Conservation (phyloP, 345 rosid genomes). For the Lumnitzera racemosa region DNA sequence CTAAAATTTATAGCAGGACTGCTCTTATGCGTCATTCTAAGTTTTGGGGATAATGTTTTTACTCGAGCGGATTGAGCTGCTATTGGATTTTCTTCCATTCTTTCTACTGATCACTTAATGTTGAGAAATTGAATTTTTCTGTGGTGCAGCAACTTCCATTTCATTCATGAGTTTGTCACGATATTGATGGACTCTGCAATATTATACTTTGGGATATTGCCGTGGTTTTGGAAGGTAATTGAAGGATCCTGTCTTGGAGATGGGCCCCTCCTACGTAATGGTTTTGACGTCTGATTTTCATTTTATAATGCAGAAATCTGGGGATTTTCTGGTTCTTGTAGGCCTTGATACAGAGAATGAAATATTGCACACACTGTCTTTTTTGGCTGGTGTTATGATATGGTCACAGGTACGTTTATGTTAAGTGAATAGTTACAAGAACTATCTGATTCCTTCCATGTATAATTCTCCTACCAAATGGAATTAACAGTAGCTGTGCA, state of each 20-base stretch:
- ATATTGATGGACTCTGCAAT: slow-evolving; percentile 90
- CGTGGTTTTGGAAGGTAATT: slow-evolving; percentile 98
- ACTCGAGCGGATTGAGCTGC: neutral
- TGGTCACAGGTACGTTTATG: slow-evolving; percentile 80
- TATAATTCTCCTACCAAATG: too few species aligned
- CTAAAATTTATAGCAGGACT: slow-evolving; percentile 3
- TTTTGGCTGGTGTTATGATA: slow-evolving; percentile 82
- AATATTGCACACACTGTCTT: slow-evolving; percentile 80
- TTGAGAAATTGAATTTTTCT: slow-evolving; percentile 13
- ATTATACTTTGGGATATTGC: slow-evolving; percentile 78
- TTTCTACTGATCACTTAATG: neutral
- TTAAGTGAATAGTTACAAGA: neutral
- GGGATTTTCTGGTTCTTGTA: slow-evolving; percentile 45
- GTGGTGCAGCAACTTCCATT: slow-evolving; percentile 70
- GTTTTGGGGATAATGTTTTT: neutral
- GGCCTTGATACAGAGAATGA: slow-evolving; percentile 83
- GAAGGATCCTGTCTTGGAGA: slow-evolving; percentile 1
- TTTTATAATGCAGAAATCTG: slow-evolving; percentile 53
- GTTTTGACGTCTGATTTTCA: slow-evolving; percentile 8
- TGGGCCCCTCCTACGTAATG: neutral
- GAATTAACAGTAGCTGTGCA: too few species aligned
- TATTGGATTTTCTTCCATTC: too few species aligned
- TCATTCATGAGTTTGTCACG: slow-evolving; percentile 82
- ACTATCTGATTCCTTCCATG: neutral
- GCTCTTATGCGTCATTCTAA: neutral